Percentiles rank a stretch among this genome's conserved stretches.
Conservation (phyloP, 2,329 filamentous ascomycete genomes). For the Trichoderma sp. region DNA sequence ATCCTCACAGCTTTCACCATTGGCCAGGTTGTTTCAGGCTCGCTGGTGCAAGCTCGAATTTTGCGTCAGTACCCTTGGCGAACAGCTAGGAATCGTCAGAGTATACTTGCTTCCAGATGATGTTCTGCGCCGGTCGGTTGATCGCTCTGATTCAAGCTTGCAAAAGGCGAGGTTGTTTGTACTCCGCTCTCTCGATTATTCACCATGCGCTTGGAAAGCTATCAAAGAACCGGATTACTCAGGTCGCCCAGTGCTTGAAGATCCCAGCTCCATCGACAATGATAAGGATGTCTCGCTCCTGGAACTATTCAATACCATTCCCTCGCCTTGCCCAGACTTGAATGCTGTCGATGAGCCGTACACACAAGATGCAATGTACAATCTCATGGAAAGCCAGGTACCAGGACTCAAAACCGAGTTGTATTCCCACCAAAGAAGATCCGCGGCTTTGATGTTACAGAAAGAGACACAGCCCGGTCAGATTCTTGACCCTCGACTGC, state of each 20-base stretch:
- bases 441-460: slow-evolving; percentile 80
- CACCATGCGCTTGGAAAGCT: slow-evolving; percentile 54
- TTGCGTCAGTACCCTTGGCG: slow-evolving; percentile 23
- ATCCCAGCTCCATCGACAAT: slow-evolving; percentile 23
- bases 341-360: slow-evolving; percentile 48
- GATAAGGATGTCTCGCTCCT: slow-evolving; percentile 55
- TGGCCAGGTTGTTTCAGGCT: slow-evolving; percentile 32
- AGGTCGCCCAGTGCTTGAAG: slow-evolving; percentile 1
- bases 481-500: slow-evolving; percentile 71
- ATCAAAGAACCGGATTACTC: slow-evolving; percentile 11
- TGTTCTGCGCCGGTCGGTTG: slow-evolving; percentile 51
- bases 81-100: slow-evolving; percentile 39
- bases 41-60: slow-evolving; percentile 48
- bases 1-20: slow-evolving; percentile 5
- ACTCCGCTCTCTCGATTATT: slow-evolving; percentile 54
- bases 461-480: slow-evolving; percentile 65
- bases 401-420: slow-evolving; percentile 62
- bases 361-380: slow-evolving; percentile 51
- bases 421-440: slow-evolving; percentile 76
- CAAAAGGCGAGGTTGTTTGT: slow-evolving; percentile 47
- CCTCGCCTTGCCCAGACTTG: slow-evolving; percentile 62
- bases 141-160: slow-evolving; percentile 45
- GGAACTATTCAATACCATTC: slow-evolving; percentile 69
- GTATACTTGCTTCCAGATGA: slow-evolving; percentile 67
- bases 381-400: slow-evolving; percentile 52